A percentile compares a stretch with the other conserved stretches of the same genome.
Evolutionary conservation across 2,329 filamentous ascomycete genomes (phyloP).

Genomic region (Phaeosphaeria sp.): DNA sequence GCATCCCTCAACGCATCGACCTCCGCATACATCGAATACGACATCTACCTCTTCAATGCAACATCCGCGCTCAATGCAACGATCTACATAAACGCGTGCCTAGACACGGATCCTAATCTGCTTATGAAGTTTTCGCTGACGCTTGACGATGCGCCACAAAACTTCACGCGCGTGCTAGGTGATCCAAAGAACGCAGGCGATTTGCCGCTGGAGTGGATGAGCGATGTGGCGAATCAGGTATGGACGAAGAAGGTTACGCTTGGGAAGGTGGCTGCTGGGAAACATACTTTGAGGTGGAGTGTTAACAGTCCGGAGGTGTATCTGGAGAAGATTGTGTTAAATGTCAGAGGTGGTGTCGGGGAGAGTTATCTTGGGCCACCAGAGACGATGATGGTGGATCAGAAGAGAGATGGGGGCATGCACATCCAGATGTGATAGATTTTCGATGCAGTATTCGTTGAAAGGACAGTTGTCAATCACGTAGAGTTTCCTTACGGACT

Average conservation of each 20-base stretch:
- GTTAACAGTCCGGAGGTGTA: slow-evolving; percentile 7
- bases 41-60: slow-evolving; percentile 24
- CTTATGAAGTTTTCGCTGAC: slow-evolving; percentile 56
- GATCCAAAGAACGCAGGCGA: slow-evolving; percentile 43
- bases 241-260: slow-evolving; percentile 50
- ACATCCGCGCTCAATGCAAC: slow-evolving; percentile 36
- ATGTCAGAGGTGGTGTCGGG: slow-evolving; percentile 26
- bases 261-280: slow-evolving; percentile 18
- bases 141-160: slow-evolving; percentile 13
- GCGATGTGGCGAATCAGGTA: slow-evolving; percentile 46
- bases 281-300: slow-evolving; percentile 44
- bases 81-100: slow-evolving; percentile 36
- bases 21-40: slow-evolving; percentile 17
- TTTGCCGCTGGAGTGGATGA: slow-evolving; percentile 54
- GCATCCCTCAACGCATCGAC: slow-evolving; percentile 14
- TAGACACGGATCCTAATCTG: slow-evolving; percentile 56
- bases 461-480: no score
- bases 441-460: no score
- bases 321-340: slow-evolving; percentile 38
- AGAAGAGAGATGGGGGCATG: neutral
- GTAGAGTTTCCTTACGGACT: no score
- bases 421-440: no score
- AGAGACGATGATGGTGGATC: slow-evolving; percentile 11
- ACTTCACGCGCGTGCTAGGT: slow-evolving; percentile 21
- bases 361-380: slow-evolving; percentile 32